Percentiles rank a stretch among this genome's conserved stretches.
Evolutionary conservation across 2,329 filamentous ascomycete species (phyloP).

Genomic region (Botryotinia globosa): DNA sequence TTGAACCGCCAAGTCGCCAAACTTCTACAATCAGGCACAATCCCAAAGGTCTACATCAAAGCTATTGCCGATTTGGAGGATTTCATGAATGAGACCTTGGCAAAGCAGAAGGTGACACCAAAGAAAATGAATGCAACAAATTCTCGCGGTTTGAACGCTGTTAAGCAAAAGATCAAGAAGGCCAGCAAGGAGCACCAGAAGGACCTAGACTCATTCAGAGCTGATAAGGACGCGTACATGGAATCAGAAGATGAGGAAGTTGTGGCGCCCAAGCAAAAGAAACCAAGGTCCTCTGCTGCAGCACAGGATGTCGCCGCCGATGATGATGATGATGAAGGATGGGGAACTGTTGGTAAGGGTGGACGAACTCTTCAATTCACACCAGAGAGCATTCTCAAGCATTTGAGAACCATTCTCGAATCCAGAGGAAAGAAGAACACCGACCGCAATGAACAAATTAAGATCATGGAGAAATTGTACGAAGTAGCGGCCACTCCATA

Average conservation of each 20-base stretch:
- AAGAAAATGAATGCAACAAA: constrained; percentile 99
- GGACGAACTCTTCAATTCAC: constrained; percentile 90
- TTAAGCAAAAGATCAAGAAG: constrained; percentile 98
- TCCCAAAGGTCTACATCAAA: constrained; percentile 90
- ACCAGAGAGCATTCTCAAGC: constrained; percentile 96
- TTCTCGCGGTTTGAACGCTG: constrained; percentile 88
- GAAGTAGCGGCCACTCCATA: constrained; percentile 90
- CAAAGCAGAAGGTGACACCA: constrained; percentile 91
- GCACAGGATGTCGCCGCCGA: constrained; percentile 50
- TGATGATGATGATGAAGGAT: constrained; percentile 78
- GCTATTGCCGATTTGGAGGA: constrained; percentile 92
- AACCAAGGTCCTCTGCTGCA: constrained; percentile 49
- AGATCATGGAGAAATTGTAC: constrained; percentile 91
- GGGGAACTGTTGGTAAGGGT: constrained; percentile 82
- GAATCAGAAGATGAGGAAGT: constrained; percentile 74
- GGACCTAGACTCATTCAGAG: constrained; percentile 83
- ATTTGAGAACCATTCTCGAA: constrained; percentile 88
- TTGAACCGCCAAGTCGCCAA: constrained; percentile 83
- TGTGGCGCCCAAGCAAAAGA: constrained; percentile 51
- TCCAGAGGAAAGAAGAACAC: constrained; percentile 99
- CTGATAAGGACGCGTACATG: constrained; percentile 84
- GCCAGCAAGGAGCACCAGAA: constrained; percentile 92
- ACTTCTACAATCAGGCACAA: constrained; percentile 71
- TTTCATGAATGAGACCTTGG: constrained; percentile 85
- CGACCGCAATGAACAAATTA: constrained; percentile 90